These are phyloP conservation scores for Kitagawia praeruptora DNA, from an alignment of 129 eudicot genomes.

Conservation along the genomic window DNA sequence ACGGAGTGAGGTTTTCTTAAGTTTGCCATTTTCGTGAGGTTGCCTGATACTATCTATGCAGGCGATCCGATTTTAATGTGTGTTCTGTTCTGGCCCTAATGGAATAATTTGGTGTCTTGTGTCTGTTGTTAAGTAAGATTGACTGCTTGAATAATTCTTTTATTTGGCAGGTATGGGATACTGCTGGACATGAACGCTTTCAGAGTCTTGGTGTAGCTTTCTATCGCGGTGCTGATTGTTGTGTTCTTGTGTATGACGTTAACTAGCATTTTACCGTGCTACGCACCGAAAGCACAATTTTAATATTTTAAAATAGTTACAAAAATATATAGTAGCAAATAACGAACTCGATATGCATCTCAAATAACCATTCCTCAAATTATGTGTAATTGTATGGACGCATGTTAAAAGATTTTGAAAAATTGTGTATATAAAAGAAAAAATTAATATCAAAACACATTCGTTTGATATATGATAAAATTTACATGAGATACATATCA, in stretches of 20 bases:
- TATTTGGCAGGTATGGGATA: slow-evolving; percentile 79
- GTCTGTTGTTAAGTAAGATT: background rate
- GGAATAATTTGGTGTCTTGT: background rate
- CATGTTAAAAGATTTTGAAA: too few species aligned
- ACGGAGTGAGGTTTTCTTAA: background rate
- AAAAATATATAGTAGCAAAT: too few species aligned
- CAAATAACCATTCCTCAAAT: too few species aligned
- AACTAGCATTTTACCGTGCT: too few species aligned
- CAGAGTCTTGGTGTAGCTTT: slow-evolving; percentile 97
- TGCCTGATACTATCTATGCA: background rate
- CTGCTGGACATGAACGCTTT: slow-evolving; percentile 98
- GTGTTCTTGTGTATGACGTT: slow-evolving; percentile 96
- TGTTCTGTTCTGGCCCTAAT: background rate
- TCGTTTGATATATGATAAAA: too few species aligned
- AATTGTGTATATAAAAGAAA: too few species aligned
- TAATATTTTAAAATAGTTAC: too few species aligned
- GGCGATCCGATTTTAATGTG: background rate
- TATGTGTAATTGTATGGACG: too few species aligned
- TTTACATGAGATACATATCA: too few species aligned
- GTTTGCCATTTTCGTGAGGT: background rate
- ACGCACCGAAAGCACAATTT: too few species aligned
- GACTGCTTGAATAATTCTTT: background rate
- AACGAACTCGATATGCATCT: too few species aligned
- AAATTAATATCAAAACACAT: too few species aligned
- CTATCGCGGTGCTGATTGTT: slow-evolving; percentile 98